Conservation (phyloP, 139 green algal genomes). For the Chlorella sorokiniana region DNA sequence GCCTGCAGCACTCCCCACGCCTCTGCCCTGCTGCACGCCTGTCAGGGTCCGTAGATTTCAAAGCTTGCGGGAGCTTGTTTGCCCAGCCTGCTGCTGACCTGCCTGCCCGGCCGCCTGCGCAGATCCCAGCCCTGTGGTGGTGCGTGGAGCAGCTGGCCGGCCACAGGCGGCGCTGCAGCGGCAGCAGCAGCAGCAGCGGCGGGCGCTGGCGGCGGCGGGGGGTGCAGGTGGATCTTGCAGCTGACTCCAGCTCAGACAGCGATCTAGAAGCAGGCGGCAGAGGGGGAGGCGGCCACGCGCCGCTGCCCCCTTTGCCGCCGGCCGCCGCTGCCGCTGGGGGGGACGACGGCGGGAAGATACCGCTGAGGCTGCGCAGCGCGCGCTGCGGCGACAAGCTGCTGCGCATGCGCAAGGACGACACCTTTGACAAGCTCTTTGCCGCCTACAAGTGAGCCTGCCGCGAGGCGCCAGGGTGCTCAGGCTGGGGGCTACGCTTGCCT, state of each 20-base stretch:
- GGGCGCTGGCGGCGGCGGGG: neutral
- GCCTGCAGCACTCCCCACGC: neutral
- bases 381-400: conserved; percentile 17
- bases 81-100: no score
- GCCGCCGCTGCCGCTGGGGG: neutral
- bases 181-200: neutral
- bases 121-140: neutral
- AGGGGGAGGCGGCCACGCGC: neutral
- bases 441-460: conserved; percentile 31
- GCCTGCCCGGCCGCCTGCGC: neutral
- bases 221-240: no score
- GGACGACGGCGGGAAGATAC: neutral
- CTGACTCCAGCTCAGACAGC: neutral
- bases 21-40: no score
- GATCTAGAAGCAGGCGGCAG: neutral
- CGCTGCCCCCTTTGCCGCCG: neutral
- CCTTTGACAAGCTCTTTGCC: conserved; percentile 42
- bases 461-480: neutral
- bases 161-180: neutral
- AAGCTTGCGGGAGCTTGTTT: no score
- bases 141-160: neutral
- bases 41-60: no score
- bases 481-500: neutral
- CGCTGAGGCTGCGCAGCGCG: conserved; percentile 17
- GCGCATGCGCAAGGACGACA: conserved; percentile 23